These are phyloP conservation scores for Moringa oleifera DNA, from an alignment of 345 rosid genomes.

Conservation along the genomic window DNA sequence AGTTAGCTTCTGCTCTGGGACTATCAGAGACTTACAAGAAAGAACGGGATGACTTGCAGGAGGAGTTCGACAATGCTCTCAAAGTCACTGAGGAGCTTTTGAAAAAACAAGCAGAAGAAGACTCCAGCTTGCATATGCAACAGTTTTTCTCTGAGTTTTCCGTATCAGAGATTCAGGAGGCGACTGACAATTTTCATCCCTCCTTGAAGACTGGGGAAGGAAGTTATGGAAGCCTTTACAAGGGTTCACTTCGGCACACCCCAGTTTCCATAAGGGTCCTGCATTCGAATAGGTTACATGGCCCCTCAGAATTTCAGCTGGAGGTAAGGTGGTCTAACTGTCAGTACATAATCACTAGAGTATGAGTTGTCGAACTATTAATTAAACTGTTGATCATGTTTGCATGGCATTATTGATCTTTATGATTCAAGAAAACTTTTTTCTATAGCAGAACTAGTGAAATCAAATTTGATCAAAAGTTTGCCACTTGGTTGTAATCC, in stretches of 20 bases:
- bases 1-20: slow-evolving; percentile 10
- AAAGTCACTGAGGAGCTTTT: slow-evolving; percentile 29
- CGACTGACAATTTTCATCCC: slow-evolving; percentile 26
- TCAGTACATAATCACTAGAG: neutral
- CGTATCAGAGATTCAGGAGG: slow-evolving; percentile 28
- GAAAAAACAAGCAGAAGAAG: slow-evolving; percentile 18
- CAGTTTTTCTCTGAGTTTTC: slow-evolving; percentile 24
- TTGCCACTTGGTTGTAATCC: neutral
- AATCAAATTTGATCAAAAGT: neutral
- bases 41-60: slow-evolving; percentile 29
- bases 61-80: slow-evolving; percentile 27
- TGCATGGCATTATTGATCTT: neutral
- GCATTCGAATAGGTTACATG: slow-evolving; percentile 17
- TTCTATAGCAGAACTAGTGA: neutral
- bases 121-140: slow-evolving; percentile 14
- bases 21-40: slow-evolving; percentile 15
- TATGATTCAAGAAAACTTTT: neutral
- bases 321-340: slow-evolving; percentile 26
- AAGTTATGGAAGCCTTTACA: slow-evolving; percentile 25
- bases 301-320: slow-evolving; percentile 15
- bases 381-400: neutral
- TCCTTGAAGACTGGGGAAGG: slow-evolving; percentile 29
- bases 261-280: slow-evolving; percentile 37
- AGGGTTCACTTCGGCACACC: slow-evolving; percentile 33
- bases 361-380: neutral